These are phyloP conservation scores for Alternaria infectoria DNA, from an alignment of 2,329 filamentous ascomycete genomes.

Conservation along the genomic window DNA sequence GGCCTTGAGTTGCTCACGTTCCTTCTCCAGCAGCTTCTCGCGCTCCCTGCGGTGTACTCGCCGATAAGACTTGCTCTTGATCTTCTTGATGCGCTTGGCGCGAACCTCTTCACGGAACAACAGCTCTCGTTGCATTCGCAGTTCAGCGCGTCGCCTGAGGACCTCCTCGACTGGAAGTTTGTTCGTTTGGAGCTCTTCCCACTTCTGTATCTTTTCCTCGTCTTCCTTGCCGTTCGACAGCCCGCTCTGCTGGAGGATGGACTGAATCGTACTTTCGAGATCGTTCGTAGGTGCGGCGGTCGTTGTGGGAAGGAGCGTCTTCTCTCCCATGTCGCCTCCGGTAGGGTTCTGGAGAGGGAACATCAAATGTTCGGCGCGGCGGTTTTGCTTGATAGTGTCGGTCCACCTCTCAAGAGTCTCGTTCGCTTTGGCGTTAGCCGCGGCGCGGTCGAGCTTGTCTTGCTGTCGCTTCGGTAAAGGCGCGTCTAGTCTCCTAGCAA, in stretches of 20 bases:
- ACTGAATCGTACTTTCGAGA: constrained; percentile 83
- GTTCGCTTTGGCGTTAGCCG: constrained; percentile 88
- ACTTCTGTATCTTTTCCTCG: constrained; percentile 71
- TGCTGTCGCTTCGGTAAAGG: constrained; percentile 87
- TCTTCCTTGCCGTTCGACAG: constrained; percentile 66
- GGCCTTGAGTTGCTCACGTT: constrained; percentile 64
- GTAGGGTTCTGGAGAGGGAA: constrained; percentile 84
- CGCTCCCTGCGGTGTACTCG: constrained; percentile 86
- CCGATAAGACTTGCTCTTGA: constrained; percentile 96
- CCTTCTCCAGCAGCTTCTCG: constrained; percentile 63
- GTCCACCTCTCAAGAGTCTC: constrained; percentile 90
- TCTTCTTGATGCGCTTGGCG: constrained; percentile 94
- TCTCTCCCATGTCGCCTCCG: constrained; percentile 66
- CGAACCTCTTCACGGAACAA: constrained; percentile 88
- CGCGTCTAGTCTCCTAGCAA: constrained; percentile 75
- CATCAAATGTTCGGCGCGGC: constrained; percentile 84
- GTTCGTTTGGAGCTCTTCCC: constrained; percentile 73
- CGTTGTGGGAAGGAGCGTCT: constrained; percentile 66
- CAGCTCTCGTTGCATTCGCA: constrained; percentile 81
- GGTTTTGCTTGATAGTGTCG: constrained; percentile 93
- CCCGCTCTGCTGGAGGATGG: constrained; percentile 89
- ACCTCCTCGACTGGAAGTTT: constrained; percentile 76
- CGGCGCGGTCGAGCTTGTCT: constrained; percentile 79
- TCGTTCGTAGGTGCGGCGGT: constrained; percentile 73
- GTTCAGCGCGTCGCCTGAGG: constrained; percentile 72